phyloP scores from a whole-genome alignment of 257 asterid genomes.

The Apocynum venetum region DNA sequence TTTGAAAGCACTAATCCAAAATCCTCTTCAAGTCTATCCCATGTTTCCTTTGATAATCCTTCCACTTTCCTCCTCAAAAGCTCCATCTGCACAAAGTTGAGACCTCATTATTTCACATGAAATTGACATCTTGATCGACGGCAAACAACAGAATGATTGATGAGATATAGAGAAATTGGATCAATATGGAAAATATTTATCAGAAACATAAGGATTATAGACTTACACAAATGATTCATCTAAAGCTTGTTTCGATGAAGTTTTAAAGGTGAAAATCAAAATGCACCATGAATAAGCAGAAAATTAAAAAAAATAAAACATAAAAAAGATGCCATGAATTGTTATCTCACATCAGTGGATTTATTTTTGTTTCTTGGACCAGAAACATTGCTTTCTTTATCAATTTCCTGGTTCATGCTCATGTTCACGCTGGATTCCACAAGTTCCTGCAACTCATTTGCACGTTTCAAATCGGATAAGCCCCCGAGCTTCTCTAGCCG shows the following conservation, averaged over 20 bases:
- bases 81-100: conserved; percentile 35
- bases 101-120: too few relatives aligned
- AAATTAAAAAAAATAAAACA: neutral
- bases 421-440: conserved; percentile 23
- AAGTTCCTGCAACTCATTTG: conserved; percentile 26
- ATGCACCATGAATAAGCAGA: neutral
- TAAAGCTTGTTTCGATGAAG: neutral
- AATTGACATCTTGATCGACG: neutral
- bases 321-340: neutral
- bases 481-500: conserved; percentile 52
- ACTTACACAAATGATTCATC: neutral
- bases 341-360: conserved; percentile 39
- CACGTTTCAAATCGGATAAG: conserved; percentile 21
- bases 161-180: neutral
- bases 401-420: conserved; percentile 17
- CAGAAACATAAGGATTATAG: too few relatives aligned
- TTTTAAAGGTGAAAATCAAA: neutral
- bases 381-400: conserved; percentile 19
- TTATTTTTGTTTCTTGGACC: conserved; percentile 17
- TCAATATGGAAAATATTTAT: too few relatives aligned
- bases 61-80: conserved; percentile 40
- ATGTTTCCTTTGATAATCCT: conserved; percentile 45
- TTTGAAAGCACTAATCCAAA: conserved; percentile 37
- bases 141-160: neutral
- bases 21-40: conserved; percentile 50